Evolutionary conservation across 768 basidiomycete genomes (phyloP).

Genomic region (Dentipellis fragilis): DNA sequence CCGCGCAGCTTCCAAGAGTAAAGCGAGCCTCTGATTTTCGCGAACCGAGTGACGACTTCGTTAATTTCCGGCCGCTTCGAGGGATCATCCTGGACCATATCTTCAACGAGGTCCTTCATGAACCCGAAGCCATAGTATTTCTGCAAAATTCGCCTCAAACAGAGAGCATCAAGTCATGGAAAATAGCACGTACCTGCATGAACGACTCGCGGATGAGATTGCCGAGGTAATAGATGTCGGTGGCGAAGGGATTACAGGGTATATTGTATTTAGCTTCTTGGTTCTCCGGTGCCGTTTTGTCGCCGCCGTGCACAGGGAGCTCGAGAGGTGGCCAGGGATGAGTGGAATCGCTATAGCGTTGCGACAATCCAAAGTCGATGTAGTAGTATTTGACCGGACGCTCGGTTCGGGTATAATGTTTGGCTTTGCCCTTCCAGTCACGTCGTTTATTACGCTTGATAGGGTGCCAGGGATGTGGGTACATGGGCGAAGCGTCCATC

Average conservation of each 20-base stretch:
- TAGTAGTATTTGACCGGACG: conserved; percentile 19
- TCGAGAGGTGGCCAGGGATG: conserved; percentile 9
- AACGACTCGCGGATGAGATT: conserved; percentile 15
- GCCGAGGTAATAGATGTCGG: conserved; percentile 19
- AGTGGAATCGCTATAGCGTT: conserved; percentile 12
- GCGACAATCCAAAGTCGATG: conserved; percentile 22
- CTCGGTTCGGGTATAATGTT: conserved; percentile 17
- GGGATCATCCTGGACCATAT: conserved; percentile 28
- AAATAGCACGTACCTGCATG: conserved; percentile 14
- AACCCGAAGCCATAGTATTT: conserved; percentile 7
- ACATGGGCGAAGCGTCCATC: conserved; percentile 12
- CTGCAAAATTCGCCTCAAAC: not conserved
- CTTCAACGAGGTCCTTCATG: conserved; percentile 10
- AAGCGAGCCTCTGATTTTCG: conserved; percentile 17
- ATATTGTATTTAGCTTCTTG: not conserved
- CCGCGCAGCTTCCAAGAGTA: conserved; percentile 19
- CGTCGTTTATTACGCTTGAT: not conserved
- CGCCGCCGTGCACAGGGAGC: conserved; percentile 13
- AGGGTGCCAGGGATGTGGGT: conserved; percentile 7
- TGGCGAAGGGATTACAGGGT: conserved; percentile 16
- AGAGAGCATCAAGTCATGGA: too few species aligned
- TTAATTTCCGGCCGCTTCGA: conserved; percentile 26
- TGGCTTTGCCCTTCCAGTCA: conserved; percentile 6
- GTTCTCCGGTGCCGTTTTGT: conserved; percentile 18
- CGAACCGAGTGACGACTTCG: conserved; percentile 24